Conservation (phyloP, 176 grass and related monocot species). For the Phoenix roebelenii region DNA sequence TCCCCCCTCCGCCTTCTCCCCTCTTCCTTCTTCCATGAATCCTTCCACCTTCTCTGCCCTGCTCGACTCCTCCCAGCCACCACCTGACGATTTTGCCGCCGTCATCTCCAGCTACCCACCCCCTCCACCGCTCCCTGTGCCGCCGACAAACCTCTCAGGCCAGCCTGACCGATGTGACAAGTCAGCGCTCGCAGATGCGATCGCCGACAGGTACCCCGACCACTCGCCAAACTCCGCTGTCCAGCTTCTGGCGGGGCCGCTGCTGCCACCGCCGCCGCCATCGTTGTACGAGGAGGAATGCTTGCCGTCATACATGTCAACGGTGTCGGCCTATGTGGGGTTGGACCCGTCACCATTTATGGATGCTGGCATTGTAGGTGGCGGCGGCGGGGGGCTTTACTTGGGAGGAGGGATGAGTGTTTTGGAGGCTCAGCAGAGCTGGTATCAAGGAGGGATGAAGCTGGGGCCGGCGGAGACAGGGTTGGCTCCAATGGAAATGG, state of each 20-base stretch:
- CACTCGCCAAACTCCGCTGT: constrained; percentile 16
- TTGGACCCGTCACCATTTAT: constrained; percentile 20
- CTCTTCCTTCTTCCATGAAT: constrained; percentile 47
- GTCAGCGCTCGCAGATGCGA: constrained; percentile 20
- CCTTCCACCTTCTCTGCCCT: constrained; percentile 38
- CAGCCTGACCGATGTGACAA: constrained; percentile 34
- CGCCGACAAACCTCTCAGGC: constrained; percentile 23
- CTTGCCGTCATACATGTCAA: no score
- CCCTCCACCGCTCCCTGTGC: constrained; percentile 7
- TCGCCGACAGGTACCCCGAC: background rate
- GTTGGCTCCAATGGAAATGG: no score
- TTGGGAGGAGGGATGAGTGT: constrained; percentile 32
- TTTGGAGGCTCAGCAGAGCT: no score
- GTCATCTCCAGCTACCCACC: background rate
- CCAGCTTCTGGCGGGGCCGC: constrained; percentile 28
- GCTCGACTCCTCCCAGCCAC: constrained; percentile 38
- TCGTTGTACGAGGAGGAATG: constrained; percentile 7
- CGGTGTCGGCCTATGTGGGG: constrained; percentile 24
- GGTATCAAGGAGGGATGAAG: no score
- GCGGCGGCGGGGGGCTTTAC: constrained; percentile 29
- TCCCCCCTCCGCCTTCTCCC: constrained; percentile 35
- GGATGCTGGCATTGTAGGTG: constrained; percentile 33
- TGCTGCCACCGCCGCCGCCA: constrained; percentile 13
- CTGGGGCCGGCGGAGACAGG: no score
- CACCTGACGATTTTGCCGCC: background rate